Evolutionary conservation across 2,329 filamentous ascomycete genomes (phyloP), one percentile per base, ranked within the genome.

Genomic region (Fusarium duplospermum): DNA sequence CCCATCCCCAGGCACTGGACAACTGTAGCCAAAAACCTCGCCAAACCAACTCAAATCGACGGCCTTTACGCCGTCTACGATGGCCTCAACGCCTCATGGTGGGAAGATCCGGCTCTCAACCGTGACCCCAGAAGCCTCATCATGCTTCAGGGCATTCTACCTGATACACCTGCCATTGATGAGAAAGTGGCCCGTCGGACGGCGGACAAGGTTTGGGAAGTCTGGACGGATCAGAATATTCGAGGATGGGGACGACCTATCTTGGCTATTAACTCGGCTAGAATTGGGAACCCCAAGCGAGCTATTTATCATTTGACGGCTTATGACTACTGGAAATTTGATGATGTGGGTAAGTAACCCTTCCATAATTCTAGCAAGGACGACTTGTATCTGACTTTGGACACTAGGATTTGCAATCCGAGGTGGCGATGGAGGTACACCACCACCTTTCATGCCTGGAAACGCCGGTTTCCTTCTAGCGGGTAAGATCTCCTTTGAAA

Each of bases 61-160:
- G 82, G 82, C 18, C 85, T 88, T 1, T 91, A 90, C 62, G 82
- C 88, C 2, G 83, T 89, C 3, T 91, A 90, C 73, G 87, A 90
- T 76, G 86, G 86, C 0, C 82, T 89, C 11, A 81, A 85, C 29
- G 78, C 81, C 36, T 84, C 84, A 29, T 86, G 85, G 84, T 85
- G 85, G 81, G 77, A 78, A 2, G 77, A 85, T 27, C 73, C 81
- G 0, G 77, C 77, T 6, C 80, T 84, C 1, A 81, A 76, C 31
- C 75, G 80, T 9, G 84, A 87, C 56, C 86, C 86, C 33, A 85
- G 85, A 7, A 85, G 83, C 66, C 81, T 87, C 65, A 81, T 82
- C 29, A 86, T 85, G 77, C 80, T 86, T 22, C 84, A 83, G 29
- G 86, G 86, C 3, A 82, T 86, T 10, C 79, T 87, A 1, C 85